Evolutionary conservation across 192 early-diverging fungal species (phyloP).

Genomic region (Coemansia asiatica): DNA sequence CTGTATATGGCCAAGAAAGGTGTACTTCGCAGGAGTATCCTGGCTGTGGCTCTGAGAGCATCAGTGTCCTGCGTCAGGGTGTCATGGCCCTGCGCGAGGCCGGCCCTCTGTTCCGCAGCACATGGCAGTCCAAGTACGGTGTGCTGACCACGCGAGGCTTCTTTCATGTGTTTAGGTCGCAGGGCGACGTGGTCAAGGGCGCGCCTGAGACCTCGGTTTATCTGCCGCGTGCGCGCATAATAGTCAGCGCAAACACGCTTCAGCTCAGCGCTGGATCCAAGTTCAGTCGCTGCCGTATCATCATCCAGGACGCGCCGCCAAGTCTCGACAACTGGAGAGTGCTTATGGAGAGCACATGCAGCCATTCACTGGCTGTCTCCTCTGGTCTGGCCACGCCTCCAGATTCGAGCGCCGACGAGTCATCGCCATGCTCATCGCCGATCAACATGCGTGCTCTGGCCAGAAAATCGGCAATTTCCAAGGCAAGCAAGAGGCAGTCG

Average conservation of each 20-base stretch:
- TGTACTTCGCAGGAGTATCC: constrained; percentile 4
- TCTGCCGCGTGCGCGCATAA: constrained; percentile 36
- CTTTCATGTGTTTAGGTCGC: constrained; percentile 53
- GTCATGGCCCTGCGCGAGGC: constrained; percentile 47
- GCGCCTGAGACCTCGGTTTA: constrained; percentile 50
- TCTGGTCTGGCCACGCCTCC: constrained; percentile 38
- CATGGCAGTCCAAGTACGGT: constrained; percentile 52
- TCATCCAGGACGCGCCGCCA: constrained; percentile 36
- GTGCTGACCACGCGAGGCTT: constrained; percentile 49
- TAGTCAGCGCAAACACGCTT: constrained; percentile 23
- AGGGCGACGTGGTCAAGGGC: constrained; percentile 47
- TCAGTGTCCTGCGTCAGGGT: constrained; percentile 46
- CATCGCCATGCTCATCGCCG: constrained; percentile 5
- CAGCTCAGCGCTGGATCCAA: constrained; percentile 39
- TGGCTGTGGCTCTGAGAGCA: constrained; percentile 30
- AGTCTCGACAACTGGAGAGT: constrained; percentile 39
- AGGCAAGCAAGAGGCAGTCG: constrained; percentile 1
- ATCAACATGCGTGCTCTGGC: not conserved
- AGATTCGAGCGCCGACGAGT: constrained; percentile 38
- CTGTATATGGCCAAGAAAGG: not conserved
- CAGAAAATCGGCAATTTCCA: too few relatives aligned
- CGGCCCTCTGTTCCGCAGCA: constrained; percentile 49
- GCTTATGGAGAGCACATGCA: constrained; percentile 38
- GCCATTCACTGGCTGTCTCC: not conserved
- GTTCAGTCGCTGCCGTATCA: constrained; percentile 44